Evolutionary conservation across 257 asterid genomes (phyloP).

Genomic region (Nemophila menziesii): DNA sequence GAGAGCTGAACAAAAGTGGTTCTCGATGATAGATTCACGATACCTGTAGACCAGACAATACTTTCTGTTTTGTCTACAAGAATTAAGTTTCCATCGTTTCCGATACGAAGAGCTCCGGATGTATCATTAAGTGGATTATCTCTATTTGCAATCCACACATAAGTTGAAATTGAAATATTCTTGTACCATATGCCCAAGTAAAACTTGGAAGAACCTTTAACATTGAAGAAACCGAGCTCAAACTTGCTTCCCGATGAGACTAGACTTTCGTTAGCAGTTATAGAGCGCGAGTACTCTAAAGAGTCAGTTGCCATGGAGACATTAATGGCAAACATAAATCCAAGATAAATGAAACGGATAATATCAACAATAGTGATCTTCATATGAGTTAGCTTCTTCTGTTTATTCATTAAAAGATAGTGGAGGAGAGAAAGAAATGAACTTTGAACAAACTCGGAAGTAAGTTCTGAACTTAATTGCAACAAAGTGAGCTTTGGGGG

Average conservation of each 20-base stretch:
- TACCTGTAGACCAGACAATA: constrained; percentile 16
- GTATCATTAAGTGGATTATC: constrained; percentile 8
- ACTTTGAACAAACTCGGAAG: too few relatives aligned
- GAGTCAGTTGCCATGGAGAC: constrained; percentile 2
- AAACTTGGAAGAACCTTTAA: constrained; percentile 7
- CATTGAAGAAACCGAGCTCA: constrained; percentile 24
- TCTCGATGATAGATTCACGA: background rate
- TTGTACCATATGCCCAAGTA: constrained; percentile 27
- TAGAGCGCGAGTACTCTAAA: background rate
- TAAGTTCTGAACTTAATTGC: too few relatives aligned
- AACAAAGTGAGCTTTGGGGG: too few relatives aligned
- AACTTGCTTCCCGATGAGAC: constrained; percentile 23
- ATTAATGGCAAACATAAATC: background rate
- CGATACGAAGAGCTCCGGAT: constrained; percentile 4
- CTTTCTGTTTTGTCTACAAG: background rate
- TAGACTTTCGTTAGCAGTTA: background rate
- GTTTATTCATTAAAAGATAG: too few relatives aligned
- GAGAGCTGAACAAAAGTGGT: constrained; percentile 17
- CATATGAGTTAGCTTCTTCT: background rate
- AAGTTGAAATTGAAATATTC: background rate
- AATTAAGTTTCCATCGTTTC: constrained; percentile 8
- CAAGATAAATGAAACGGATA: background rate
- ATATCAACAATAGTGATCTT: background rate
- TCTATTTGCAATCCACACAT: constrained; percentile 21
- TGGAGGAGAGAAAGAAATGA: too few relatives aligned